phyloP scores from a whole-genome alignment of 768 basidiomycete species.

The Suillus alpinus region DNA sequence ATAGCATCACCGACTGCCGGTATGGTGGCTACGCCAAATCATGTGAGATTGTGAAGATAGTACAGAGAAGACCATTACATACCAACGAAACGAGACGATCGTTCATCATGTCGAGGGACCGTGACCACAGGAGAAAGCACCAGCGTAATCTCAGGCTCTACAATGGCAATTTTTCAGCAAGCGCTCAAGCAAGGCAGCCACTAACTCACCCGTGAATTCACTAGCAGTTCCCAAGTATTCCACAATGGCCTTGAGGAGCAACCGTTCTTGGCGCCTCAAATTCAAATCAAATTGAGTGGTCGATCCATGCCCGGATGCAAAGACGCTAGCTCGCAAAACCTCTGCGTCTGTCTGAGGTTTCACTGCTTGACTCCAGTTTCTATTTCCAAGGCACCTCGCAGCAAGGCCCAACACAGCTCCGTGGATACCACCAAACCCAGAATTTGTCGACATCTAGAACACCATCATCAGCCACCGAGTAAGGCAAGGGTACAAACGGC shows the following conservation, averaged over 20 bases:
- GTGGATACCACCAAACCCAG: conserved; percentile 87
- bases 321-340: conserved; percentile 47
- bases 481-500: neutral
- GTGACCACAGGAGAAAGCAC: conserved; percentile 68
- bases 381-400: conserved; percentile 62
- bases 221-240: conserved; percentile 70
- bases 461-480: neutral
- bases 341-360: conserved; percentile 68
- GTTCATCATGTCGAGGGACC: conserved; percentile 56
- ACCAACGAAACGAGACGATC: conserved; percentile 57
- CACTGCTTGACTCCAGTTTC: conserved; percentile 55
- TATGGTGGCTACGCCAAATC: conserved; percentile 51
- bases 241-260: conserved; percentile 60
- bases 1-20: conserved; percentile 76
- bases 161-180: neutral
- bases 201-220: conserved; percentile 59
- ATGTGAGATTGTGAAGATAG: neutral
- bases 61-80: conserved; percentile 16
- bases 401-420: conserved; percentile 73
- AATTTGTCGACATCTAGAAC: conserved; percentile 52
- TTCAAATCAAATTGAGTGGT: conserved; percentile 58
- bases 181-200: too few species aligned
- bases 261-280: conserved; percentile 53
- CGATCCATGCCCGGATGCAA: conserved; percentile 53
- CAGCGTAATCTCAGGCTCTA: conserved; percentile 70